phyloP scores from a whole-genome alignment of 2,329 filamentous ascomycete species.

The Botrytis hyacinthi region DNA sequence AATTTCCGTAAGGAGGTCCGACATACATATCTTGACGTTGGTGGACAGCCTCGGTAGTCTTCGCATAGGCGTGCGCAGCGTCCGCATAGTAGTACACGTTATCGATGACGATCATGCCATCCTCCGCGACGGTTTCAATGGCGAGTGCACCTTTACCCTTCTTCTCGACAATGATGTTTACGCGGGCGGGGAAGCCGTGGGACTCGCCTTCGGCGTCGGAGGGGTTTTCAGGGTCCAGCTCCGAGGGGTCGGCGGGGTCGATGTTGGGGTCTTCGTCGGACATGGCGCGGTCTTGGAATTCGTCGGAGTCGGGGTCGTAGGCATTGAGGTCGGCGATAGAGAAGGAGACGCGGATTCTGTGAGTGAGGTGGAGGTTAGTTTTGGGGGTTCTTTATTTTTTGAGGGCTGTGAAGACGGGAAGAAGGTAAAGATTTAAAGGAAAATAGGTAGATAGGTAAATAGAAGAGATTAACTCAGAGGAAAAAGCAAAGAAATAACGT shows the following conservation, averaged over 20 bases:
- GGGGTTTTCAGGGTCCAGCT: conserved; percentile 55
- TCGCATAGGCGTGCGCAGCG: conserved; percentile 71
- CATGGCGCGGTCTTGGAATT: conserved; percentile 53
- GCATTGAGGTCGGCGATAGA: conserved; percentile 79
- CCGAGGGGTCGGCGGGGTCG: conserved; percentile 47
- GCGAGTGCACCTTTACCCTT: conserved; percentile 78
- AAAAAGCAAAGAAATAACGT: conserved; percentile 39
- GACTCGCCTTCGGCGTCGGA: conserved; percentile 54
- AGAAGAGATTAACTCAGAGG: background rate
- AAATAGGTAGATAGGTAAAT: background rate
- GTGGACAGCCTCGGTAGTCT: conserved; percentile 74
- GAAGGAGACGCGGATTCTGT: conserved; percentile 75
- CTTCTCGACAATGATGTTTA: conserved; percentile 89
- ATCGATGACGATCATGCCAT: conserved; percentile 83
- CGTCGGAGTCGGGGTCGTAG: conserved; percentile 56
- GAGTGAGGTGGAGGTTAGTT: background rate
- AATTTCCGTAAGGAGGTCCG: conserved; percentile 87
- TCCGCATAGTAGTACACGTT: conserved; percentile 87
- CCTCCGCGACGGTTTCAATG: conserved; percentile 82
- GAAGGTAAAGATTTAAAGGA: background rate
- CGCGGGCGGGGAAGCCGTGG: conserved; percentile 69
- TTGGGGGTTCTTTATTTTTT: conserved; percentile 20
- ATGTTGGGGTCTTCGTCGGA: conserved; percentile 49
- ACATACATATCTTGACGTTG: conserved; percentile 76
- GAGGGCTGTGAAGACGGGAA: conserved; percentile 38